Evolutionary conservation across 2,329 filamentous ascomycete species (phyloP), one percentile per base, ranked within the genome.

Genomic region (Beauveria brongniartii): DNA sequence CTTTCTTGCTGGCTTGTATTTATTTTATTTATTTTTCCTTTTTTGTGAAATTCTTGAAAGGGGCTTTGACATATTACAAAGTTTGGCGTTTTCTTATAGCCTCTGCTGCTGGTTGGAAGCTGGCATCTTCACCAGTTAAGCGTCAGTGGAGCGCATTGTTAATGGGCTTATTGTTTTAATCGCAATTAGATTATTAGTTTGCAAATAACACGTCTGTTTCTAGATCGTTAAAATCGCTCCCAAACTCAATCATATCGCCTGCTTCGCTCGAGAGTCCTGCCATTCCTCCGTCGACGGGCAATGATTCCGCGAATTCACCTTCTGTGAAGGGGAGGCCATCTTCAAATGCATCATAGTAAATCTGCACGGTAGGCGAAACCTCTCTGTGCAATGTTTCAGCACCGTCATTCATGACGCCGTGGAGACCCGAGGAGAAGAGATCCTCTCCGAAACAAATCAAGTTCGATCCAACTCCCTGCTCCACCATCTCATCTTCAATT

Each of bases 361-460:
- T 55, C 5, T 40, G 20, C 12, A 60, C 50, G 6, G 28, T 47
- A 20, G 58, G 20, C 9, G 22, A 28, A 14, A 2, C 8, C 16
- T 18, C 28, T 20, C 40, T 26, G 5, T 1, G 5, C 2, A 18
- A 6, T 18, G 5, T 9, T 10, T 41, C 57, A 28, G 14, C 14
- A 22, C 8, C 12, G 9, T 18, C 28, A n/a, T 46, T 40, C 40
- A 46, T 18, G 0, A 6, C 41, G 20, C 9, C n/a, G 9, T 26
- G 41, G 3, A 22, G 8, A 14, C 47, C 40, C 4, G 54, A 9
- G 20, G 28, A 34, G 16, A 53, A 37, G 14, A 58, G 28, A 34
- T 47, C 60, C 24, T 61, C 54, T 16, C 40, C 54, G 18, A 61
- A 50, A 20, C 37, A 53, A 10, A 62, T 47, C 50, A 52, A 24